These are phyloP conservation scores for Singerocomus inundabilis DNA, from an alignment of 1,284 basidiomycete genomes.

Conservation along the genomic window DNA sequence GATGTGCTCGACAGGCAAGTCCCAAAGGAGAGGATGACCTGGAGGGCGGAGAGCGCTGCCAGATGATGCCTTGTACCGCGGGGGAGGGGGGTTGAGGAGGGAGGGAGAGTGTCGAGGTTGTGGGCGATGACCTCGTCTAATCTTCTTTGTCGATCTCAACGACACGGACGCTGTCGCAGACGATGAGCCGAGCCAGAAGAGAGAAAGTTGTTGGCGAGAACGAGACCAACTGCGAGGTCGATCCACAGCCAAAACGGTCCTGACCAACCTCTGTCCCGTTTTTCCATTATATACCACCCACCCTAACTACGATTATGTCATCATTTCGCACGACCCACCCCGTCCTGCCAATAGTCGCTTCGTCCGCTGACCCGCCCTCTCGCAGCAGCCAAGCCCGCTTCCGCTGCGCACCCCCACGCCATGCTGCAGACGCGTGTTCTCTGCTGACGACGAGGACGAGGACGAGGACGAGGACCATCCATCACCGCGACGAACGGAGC, in stretches of 20 bases:
- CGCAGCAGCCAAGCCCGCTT: slow-evolving; percentile 1
- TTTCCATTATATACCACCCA: slow-evolving; percentile 32
- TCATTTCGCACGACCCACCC: slow-evolving; percentile 23
- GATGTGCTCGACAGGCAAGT: slow-evolving; percentile 18
- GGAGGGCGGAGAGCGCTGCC: slow-evolving; percentile 35
- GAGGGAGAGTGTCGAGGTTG: slow-evolving; percentile 19
- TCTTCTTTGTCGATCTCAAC: slow-evolving; percentile 39
- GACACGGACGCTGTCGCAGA: slow-evolving; percentile 43
- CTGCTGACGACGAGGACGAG: slow-evolving; percentile 7
- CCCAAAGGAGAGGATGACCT: slow-evolving; percentile 35
- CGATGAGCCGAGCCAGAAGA: slow-evolving; percentile 38
- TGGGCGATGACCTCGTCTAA: slow-evolving; percentile 22
- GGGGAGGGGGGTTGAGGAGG: slow-evolving; percentile 10
- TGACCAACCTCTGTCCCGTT: slow-evolving; percentile 10
- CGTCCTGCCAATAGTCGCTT: neutral
- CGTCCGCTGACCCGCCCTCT: slow-evolving; percentile 7
- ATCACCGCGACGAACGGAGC: neutral
- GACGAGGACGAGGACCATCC: neutral
- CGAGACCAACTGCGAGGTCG: slow-evolving; percentile 44
- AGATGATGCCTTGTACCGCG: slow-evolving; percentile 22
- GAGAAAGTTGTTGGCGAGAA: slow-evolving; percentile 34
- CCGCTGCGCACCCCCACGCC: neutral
- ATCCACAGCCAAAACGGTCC: slow-evolving; percentile 42
- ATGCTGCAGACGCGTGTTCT: slow-evolving; percentile 15
- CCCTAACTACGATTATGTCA: slow-evolving; percentile 27